These are phyloP conservation scores for Phytophthora megakarya DNA, from an alignment of 352 stramenopile species.

Conservation along the genomic window DNA sequence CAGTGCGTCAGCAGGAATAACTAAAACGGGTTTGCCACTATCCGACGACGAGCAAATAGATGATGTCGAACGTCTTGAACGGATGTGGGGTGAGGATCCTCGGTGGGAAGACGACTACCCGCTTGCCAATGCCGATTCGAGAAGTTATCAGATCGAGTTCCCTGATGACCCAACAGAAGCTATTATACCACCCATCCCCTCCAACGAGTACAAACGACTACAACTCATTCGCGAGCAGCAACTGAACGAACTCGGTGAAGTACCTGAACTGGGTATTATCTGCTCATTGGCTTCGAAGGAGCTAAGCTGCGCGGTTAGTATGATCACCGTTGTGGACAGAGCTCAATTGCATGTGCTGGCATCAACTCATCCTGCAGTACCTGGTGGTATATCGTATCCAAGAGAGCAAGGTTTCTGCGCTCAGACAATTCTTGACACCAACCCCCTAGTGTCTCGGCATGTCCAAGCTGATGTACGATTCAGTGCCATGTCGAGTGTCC, in stretches of 20 bases:
- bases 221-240: constrained; percentile 50
- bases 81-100: constrained; percentile 22
- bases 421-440: constrained; percentile 61
- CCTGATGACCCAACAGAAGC: constrained; percentile 35
- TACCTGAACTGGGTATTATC: constrained; percentile 73
- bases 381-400: constrained; percentile 41
- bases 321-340: constrained; percentile 67
- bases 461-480: constrained; percentile 75
- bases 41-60: constrained; percentile 6
- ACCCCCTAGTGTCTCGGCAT: constrained; percentile 67
- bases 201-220: constrained; percentile 56
- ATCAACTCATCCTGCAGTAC: constrained; percentile 34
- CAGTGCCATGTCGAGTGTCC: constrained; percentile 47
- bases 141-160: constrained; percentile 51
- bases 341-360: constrained; percentile 57
- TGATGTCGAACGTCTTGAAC: constrained; percentile 24
- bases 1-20: constrained; percentile 15
- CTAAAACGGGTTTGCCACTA: constrained; percentile 13
- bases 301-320: constrained; percentile 55
- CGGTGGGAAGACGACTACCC: constrained; percentile 41
- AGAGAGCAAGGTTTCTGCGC: constrained; percentile 68
- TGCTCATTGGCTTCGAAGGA: constrained; percentile 62
- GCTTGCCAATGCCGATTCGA: constrained; percentile 52
- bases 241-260: constrained; percentile 52
- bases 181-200: constrained; percentile 37